A percentile compares a stretch with the other conserved stretches of the same genome.
Evolutionary conservation across 768 basidiomycete genomes (phyloP).

Genomic region (Dioszegia hungarica): DNA sequence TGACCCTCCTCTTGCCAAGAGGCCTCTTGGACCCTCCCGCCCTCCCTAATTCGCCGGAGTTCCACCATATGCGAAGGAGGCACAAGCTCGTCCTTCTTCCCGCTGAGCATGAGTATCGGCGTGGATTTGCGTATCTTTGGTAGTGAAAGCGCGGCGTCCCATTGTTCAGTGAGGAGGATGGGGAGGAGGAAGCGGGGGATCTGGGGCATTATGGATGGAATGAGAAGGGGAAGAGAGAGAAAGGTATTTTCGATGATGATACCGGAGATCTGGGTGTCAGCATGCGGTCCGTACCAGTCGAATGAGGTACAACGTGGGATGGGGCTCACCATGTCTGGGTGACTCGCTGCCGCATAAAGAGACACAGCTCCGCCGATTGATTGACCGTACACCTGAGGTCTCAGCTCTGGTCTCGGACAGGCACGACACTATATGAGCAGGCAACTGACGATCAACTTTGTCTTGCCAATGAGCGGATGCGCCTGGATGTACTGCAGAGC

Average conservation of each 20-base stretch:
- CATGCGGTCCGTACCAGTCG: neutral
- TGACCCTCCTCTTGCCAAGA: no score
- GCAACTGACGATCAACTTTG: slow-evolving; percentile 59
- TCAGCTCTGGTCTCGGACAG: slow-evolving; percentile 53
- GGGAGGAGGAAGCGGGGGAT: slow-evolving; percentile 66
- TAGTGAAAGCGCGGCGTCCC: slow-evolving; percentile 71
- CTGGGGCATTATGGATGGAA: slow-evolving; percentile 73
- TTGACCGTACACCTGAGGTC: slow-evolving; percentile 62
- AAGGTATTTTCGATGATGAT: slow-evolving; percentile 93
- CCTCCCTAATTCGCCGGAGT: slow-evolving; percentile 21
- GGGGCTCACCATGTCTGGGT: slow-evolving; percentile 60
- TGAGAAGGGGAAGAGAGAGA: slow-evolving; percentile 70
- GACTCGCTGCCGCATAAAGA: slow-evolving; percentile 76
- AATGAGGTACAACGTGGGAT: neutral
- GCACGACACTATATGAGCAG: neutral
- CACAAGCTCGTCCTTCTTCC: slow-evolving; percentile 66
- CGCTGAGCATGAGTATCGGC: slow-evolving; percentile 79
- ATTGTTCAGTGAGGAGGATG: slow-evolving; percentile 68
- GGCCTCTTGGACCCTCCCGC: neutral
- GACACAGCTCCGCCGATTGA: slow-evolving; percentile 77
- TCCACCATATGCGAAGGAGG: slow-evolving; percentile 69
- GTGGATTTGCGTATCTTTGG: slow-evolving; percentile 48
- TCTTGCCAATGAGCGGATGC: slow-evolving; percentile 62
- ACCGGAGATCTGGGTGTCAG: slow-evolving; percentile 58
- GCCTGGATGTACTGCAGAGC: slow-evolving; percentile 66